Evolutionary conservation across 208 protist species (phyloP).

Genomic region (Novymonas esmeraldas): DNA sequence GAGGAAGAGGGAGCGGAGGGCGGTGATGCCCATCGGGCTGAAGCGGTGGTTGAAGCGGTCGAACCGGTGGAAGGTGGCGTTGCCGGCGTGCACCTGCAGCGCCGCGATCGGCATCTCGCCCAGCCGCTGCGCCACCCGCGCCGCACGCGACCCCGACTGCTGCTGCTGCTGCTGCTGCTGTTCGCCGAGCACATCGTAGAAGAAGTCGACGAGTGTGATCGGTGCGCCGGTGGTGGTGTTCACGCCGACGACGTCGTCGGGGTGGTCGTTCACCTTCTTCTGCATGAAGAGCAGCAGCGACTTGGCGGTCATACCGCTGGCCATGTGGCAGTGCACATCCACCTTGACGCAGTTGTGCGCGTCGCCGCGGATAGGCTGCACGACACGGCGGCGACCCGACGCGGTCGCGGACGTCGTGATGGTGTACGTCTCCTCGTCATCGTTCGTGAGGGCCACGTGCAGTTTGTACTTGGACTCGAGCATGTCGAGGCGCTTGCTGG

Average conservation of each 20-base stretch:
- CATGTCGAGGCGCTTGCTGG: constrained; percentile 73
- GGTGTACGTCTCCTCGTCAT: constrained; percentile 59
- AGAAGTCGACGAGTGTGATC: constrained; percentile 51
- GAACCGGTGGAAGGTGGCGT: constrained; percentile 88
- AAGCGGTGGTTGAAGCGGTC: constrained; percentile 90
- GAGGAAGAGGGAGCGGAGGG: constrained; percentile 75
- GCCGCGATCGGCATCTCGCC: constrained; percentile 68
- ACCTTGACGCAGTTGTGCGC: constrained; percentile 86
- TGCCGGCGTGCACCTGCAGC: constrained; percentile 84
- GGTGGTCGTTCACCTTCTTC: constrained; percentile 51
- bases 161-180: constrained; percentile 4
- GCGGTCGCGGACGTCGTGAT: constrained; percentile 1
- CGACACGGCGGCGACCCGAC: constrained; percentile 7
- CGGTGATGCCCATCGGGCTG: constrained; percentile 70
- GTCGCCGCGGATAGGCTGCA: constrained; percentile 51
- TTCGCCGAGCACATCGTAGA: constrained; percentile 28
- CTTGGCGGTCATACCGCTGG: constrained; percentile 75
- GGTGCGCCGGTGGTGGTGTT: constrained; percentile 33
- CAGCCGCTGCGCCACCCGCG: constrained; percentile 22
- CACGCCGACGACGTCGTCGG: constrained; percentile 76
- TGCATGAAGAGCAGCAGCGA: constrained; percentile 76
- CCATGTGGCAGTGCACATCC: constrained; percentile 88
- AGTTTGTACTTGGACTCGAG: constrained; percentile 87
- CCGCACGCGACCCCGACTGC: constrained; percentile 20
- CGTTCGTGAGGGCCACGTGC: constrained; percentile 74